These are phyloP conservation scores for Oryza coarctata DNA, from an alignment of 176 grass and related monocot genomes.

Conservation along the genomic window DNA sequence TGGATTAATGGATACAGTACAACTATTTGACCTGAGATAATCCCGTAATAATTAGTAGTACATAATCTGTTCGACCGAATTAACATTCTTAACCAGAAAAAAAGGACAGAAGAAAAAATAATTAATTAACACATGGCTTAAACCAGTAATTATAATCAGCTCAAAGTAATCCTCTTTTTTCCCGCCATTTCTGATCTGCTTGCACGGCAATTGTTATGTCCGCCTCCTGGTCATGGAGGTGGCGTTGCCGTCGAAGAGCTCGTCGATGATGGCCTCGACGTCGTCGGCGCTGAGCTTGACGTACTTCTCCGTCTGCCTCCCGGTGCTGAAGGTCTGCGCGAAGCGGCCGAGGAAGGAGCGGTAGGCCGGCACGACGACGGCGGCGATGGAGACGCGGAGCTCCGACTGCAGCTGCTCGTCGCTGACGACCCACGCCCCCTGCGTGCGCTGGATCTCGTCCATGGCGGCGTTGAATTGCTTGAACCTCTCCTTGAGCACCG, in stretches of 20 bases:
- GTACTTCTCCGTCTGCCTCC: constrained; percentile 90
- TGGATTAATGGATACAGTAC: not conserved
- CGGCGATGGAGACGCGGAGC: constrained; percentile 80
- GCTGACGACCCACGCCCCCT: constrained; percentile 71
- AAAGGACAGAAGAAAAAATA: not conserved
- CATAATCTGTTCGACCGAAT: not conserved
- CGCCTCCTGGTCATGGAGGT: constrained; percentile 60
- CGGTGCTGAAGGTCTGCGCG: constrained; percentile 53
- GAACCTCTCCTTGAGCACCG: constrained; percentile 82
- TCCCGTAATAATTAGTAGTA: not conserved
- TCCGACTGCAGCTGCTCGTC: constrained; percentile 95
- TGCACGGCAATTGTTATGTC: constrained; percentile 8
- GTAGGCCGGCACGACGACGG: constrained; percentile 83
- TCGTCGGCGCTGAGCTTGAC: constrained; percentile 77
- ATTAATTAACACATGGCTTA: not conserved
- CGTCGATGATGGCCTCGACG: constrained; percentile 68
- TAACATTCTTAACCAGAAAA: not conserved
- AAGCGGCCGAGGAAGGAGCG: constrained; percentile 79
- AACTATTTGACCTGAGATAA: not conserved
- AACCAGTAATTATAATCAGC: not conserved
- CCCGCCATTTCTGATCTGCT: not conserved
- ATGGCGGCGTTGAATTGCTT: constrained; percentile 87
- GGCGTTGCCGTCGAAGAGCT: constrained; percentile 79
- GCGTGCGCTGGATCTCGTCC: constrained; percentile 82
- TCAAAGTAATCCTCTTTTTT: not conserved